These are phyloP conservation scores for Cladochytrium replicatum DNA, from an alignment of 192 early-diverging fungal species.

Conservation along the genomic window DNA sequence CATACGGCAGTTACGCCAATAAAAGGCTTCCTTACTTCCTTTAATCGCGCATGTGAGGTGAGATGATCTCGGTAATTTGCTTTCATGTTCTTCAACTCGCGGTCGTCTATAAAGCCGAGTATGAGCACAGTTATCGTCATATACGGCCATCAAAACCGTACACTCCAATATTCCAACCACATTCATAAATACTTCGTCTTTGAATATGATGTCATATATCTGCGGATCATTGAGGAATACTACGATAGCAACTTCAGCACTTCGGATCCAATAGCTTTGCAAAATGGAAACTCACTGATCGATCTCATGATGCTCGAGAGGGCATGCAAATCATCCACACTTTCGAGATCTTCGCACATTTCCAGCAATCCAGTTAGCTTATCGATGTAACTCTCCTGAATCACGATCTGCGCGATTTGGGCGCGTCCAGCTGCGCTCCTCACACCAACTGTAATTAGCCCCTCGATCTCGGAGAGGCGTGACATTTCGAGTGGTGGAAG, in stretches of 20 bases:
- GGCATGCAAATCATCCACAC: constrained; percentile 54
- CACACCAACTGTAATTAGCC: too few species aligned
- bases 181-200: constrained; percentile 62
- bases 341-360: constrained; percentile 76
- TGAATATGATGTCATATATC: constrained; percentile 63
- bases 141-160: constrained; percentile 30
- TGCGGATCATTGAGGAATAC: constrained; percentile 70
- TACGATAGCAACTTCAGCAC: constrained; percentile 8
- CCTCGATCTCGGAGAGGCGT: too few species aligned
- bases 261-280: not conserved
- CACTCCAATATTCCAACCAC: constrained; percentile 83
- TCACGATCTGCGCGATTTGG: too few species aligned
- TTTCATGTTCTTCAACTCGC: constrained; percentile 55
- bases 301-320: constrained; percentile 65
- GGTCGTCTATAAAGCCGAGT: too few species aligned
- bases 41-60: constrained; percentile 24
- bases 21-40: constrained; percentile 18
- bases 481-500: too few species aligned
- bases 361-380: constrained; percentile 50
- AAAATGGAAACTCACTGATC: constrained; percentile 49
- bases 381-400: constrained; percentile 66
- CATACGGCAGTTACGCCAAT: not conserved
- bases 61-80: constrained; percentile 71
- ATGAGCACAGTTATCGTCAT: not conserved
- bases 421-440: too few species aligned